A percentile compares a stretch with the other conserved stretches of the same genome.
Conservation (phyloP, 1,139 yeast genomes). For the Magnusiomyces magnusii region DNA sequence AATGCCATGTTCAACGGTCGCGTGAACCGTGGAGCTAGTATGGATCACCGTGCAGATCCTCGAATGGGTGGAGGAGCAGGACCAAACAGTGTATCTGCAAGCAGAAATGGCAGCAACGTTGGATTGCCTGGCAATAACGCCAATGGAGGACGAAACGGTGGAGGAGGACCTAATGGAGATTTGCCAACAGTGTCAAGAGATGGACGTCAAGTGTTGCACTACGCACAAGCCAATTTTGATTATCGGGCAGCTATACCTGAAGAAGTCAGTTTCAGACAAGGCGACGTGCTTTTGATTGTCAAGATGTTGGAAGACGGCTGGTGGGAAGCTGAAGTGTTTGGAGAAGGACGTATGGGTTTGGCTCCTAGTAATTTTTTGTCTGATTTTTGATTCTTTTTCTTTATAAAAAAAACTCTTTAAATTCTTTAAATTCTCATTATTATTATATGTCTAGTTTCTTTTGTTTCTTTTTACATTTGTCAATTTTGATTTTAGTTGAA, state of each 20-base stretch:
- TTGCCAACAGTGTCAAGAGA: conserved; percentile 38
- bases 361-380: conserved; percentile 67
- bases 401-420: neutral
- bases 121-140: no score
- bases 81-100: neutral
- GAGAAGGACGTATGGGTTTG: conserved; percentile 50
- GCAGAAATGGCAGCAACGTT: neutral
- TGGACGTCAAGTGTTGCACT: conserved; percentile 47
- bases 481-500: neutral
- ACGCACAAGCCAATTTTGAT: conserved; percentile 62
- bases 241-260: conserved; percentile 75
- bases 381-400: conserved; percentile 2
- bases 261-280: conserved; percentile 65
- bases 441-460: neutral
- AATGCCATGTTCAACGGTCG: neutral
- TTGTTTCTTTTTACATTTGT: neutral
- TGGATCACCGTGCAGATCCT: neutral
- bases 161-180: neutral
- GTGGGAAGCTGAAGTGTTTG: conserved; percentile 75
- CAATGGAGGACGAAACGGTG: no score
- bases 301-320: conserved; percentile 83
- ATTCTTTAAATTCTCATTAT: no score
- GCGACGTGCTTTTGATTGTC: conserved; percentile 62
- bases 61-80: neutral
- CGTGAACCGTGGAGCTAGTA: neutral